Percentiles rank a stretch among this genome's conserved stretches.
Conservation (phyloP, 768 basidiomycete genomes). For the Serendipita indica region DNA sequence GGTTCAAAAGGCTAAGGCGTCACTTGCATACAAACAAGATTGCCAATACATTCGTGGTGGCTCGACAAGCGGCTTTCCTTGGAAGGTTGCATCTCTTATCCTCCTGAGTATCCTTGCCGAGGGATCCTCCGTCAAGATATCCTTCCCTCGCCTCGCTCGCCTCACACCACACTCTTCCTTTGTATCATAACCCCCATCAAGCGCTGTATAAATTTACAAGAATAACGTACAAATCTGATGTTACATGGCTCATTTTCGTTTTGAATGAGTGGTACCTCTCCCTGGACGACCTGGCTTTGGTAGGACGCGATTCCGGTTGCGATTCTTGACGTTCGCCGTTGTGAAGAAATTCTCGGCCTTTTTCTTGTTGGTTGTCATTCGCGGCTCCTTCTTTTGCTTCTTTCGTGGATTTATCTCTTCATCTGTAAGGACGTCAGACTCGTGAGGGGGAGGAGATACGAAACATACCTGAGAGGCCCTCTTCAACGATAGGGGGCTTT, state of each 20-base stretch:
- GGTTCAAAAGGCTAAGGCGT: background rate
- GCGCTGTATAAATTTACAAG: background rate
- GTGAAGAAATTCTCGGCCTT: conserved; percentile 85
- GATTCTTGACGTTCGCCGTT: conserved; percentile 69
- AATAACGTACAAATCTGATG: background rate
- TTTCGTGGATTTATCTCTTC: conserved; percentile 19
- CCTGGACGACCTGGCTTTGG: background rate
- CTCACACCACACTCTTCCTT: conserved; percentile 1
- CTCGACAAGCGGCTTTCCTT: background rate
- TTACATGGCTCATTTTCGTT: background rate
- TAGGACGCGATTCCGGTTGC: conserved; percentile 25
- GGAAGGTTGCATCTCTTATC: background rate
- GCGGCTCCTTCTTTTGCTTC: conserved; percentile 41
- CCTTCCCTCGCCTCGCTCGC: background rate
- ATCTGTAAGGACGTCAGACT: conserved; percentile 18
- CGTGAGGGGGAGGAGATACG: conserved; percentile 1
- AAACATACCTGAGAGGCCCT: conserved; percentile 13
- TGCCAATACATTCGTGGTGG: background rate
- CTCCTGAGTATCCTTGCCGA: background rate
- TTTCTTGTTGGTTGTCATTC: conserved; percentile 93
- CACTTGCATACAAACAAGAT: background rate
- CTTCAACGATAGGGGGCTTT: conserved; percentile 20
- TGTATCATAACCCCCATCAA: background rate
- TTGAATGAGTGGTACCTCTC: background rate
- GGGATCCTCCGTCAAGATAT: background rate